These are phyloP conservation scores for Penicillium mononematosum DNA, from an alignment of 495 filamentous ascomycete species.

Conservation along the genomic window DNA sequence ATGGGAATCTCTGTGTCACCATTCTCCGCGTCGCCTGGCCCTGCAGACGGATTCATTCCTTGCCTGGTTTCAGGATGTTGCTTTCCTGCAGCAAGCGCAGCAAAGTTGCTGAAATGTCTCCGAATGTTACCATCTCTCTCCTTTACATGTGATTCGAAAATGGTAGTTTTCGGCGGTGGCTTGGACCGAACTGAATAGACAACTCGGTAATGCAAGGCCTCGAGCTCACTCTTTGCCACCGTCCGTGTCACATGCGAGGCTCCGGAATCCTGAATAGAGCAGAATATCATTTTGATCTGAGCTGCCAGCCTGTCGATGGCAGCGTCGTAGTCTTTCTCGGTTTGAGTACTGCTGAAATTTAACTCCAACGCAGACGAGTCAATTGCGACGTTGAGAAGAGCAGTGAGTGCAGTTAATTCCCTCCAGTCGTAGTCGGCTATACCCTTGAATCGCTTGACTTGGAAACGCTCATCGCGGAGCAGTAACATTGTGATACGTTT, in stretches of 20 bases:
- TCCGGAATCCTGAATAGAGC: conserved; percentile 70
- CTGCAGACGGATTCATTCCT: not conserved
- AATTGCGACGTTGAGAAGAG: conserved; percentile 70
- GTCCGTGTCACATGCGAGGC: conserved; percentile 69
- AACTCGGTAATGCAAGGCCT: conserved; percentile 69
- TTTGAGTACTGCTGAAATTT: conserved; percentile 29
- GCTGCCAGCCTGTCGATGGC: conserved; percentile 65
- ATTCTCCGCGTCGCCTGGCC: not conserved
- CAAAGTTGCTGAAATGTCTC: conserved; percentile 10
- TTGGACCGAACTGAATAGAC: conserved; percentile 67
- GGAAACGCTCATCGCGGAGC: conserved; percentile 49
- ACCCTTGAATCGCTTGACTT: conserved; percentile 37
- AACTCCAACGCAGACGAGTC: conserved; percentile 55
- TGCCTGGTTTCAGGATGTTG: not conserved
- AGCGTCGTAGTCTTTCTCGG: conserved; percentile 59
- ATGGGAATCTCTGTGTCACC: conserved; percentile 18
- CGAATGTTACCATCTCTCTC: conserved; percentile 20
- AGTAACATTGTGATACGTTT: conserved; percentile 48
- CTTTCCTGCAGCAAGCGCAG: not conserved
- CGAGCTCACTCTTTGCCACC: conserved; percentile 69
- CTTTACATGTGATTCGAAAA: conserved; percentile 49
- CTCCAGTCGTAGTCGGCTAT: conserved; percentile 63
- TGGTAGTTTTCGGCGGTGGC: conserved; percentile 54
- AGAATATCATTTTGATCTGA: conserved; percentile 64
- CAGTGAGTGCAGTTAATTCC: conserved; percentile 59